Evolutionary conservation across 192 early-diverging fungal genomes (phyloP), one percentile per base, ranked within the genome.

Genomic region (Rhizoclosmatium globosum): DNA sequence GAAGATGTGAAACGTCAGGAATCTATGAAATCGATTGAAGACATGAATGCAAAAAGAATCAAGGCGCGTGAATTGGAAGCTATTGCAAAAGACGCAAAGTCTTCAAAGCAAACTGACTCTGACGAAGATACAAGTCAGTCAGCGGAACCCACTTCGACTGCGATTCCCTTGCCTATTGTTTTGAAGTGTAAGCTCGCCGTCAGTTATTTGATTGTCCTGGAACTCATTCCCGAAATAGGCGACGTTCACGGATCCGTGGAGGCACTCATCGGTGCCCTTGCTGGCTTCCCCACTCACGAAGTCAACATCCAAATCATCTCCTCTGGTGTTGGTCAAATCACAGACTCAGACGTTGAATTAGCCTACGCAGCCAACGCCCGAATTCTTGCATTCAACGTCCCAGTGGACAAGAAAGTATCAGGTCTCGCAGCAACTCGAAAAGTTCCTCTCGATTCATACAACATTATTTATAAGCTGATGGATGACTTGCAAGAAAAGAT

Each of bases 191-290:
- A 58, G 64, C 31, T 31, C 31, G 31, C 31, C 0, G 31, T 31
- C 31, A 31, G 31, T 31, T 68, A 58, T 76, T 59, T 44, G 57
- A 3, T 48, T 60, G n/a, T 64, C 60, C 23, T 21, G 19, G 45
- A n/a, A 48, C 67, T 68, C 13, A 68, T 57, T 57, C 17, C 57
- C 7, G 44, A 68, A 48, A n/a, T 73, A 92, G 89, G 89, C 70
- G 97, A 99, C 81, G 97, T 99, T 2, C 93, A 94, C 73, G 97
- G 97, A 43, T 94, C 96, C 3, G 87, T 94, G 19, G 97, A 98
- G 79, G 96, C 97, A 0, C 87, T 99, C 1, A 84, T 88, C 0
- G 92, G 93, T 68, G 91, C 92, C 3, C 82, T 99, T 17, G 74
- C 88, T 59, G 89, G 90, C n/a, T 74, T 99, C 4, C 95, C 94